Base-by-base conservation (phyloP, 768 basidiomycete species). In the Boletus bicolor region DNA sequence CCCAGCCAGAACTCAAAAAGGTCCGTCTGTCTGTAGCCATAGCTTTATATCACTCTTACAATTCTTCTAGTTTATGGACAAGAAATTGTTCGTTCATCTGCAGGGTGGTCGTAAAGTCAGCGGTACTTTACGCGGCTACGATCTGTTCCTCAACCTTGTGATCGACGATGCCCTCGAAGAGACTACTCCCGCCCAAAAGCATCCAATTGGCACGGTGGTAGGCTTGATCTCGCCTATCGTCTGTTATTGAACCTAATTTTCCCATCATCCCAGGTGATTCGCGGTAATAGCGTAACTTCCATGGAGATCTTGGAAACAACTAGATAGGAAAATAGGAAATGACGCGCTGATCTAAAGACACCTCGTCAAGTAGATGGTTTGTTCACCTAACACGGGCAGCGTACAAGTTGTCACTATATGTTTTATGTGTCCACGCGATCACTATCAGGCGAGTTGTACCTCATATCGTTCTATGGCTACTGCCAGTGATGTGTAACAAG, bases 1-100 rank as follows among this genome's bases (percentile, higher is more conserved):
- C 93, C 44, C 93, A 97, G 73, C 96, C 96, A 57, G 96, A 98
- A 72, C 82, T 98, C 57, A 98, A 97, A 82, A 98, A 96, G 86
- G 96, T 94, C n/a, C n/a, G 61, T 43, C 11, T 51, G 21, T 53
- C 24, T 49, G 21, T 41, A 41, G 9, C 15, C 43, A 44, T 56
- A 43, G 11, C 21, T 43, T 64, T 42, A 36, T 34, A 24, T 17
- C 34, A 44, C 34, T 34, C 4, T 35, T 37, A 15, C 30, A 26
- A 11, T 11, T 32, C 8, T 38, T 56, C 47, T 43, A 98, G 91
- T 99, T 97, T 71, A 98, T 99, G 95, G 97, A 99, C 82, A 96
- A 98, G 78, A 91, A 89, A 68, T 77, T 98, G 63, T 95, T 95
- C 74, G 79, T 99, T 66, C 85, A 96, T 75, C 78, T 99, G 7